These are phyloP conservation scores for Aethionema arabicum DNA, from an alignment of 345 rosid genomes.

Conservation along the genomic window DNA sequence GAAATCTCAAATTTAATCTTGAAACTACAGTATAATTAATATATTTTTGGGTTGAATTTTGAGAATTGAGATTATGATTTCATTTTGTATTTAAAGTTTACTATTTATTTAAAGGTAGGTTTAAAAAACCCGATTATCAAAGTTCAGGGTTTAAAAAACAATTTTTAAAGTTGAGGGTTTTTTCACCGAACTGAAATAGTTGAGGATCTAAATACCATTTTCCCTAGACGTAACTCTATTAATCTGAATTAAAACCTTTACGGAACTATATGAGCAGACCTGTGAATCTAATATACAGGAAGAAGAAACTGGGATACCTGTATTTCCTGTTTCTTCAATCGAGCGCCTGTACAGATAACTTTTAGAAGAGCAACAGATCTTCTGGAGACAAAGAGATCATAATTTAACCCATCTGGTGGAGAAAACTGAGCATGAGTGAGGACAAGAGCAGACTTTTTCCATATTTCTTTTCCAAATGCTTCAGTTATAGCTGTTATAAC, in stretches of 20 bases:
- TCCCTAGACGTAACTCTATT: too few relatives aligned
- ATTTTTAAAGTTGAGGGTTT: too few relatives aligned
- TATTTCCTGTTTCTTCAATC: conserved; percentile 49
- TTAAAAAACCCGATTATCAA: too few relatives aligned
- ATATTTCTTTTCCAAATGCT: conserved; percentile 79
- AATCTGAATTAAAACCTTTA: background rate
- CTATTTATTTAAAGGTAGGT: too few relatives aligned
- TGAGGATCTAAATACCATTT: too few relatives aligned
- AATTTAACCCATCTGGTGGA: conserved; percentile 72
- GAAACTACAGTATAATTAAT: too few relatives aligned
- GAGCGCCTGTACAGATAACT: conserved; percentile 52
- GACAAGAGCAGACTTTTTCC: conserved; percentile 74
- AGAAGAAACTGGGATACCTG: conserved; percentile 37
- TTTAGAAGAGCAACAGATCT: conserved; percentile 73
- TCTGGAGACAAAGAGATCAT: conserved; percentile 60
- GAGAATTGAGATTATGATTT: too few relatives aligned
- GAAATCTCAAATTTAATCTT: too few relatives aligned
- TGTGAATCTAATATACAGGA: background rate
- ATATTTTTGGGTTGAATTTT: too few relatives aligned
- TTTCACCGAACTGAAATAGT: too few relatives aligned
- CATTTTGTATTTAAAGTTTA: too few relatives aligned
- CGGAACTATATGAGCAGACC: background rate
- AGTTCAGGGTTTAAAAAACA: too few relatives aligned
- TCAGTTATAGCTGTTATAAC: conserved; percentile 68
- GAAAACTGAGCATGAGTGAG: conserved; percentile 89